Evolutionary conservation across 2,329 filamentous ascomycete species (phyloP).

Genomic region (Talaromyces pinophilus): DNA sequence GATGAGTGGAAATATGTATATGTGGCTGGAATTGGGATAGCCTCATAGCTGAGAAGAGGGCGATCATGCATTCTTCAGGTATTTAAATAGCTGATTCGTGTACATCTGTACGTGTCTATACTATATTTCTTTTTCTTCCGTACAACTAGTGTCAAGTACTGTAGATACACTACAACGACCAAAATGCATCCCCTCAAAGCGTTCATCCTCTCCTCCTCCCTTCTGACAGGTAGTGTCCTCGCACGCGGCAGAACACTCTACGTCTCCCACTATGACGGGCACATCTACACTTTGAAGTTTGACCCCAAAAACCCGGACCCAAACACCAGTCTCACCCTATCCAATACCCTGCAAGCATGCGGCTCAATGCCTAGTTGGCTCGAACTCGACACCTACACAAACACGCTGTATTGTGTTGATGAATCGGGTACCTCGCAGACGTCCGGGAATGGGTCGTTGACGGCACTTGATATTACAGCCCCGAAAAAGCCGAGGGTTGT

Average conservation of each 20-base stretch:
- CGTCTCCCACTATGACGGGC: constrained; percentile 43
- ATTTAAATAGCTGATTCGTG: not conserved
- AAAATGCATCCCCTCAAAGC: constrained; percentile 4
- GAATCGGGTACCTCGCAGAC: constrained; percentile 33
- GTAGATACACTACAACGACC: not conserved
- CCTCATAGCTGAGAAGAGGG: not conserved
- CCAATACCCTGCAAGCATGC: constrained; percentile 34
- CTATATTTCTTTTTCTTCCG: not conserved
- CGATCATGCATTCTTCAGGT: not conserved
- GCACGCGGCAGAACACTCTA: constrained; percentile 32
- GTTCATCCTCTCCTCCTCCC: not conserved
- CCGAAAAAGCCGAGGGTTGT: constrained; percentile 22
- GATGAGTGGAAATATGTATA: not conserved
- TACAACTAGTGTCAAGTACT: not conserved
- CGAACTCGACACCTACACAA: constrained; percentile 32
- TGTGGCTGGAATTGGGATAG: not conserved
- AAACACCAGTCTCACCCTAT: constrained; percentile 27
- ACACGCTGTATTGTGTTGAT: constrained; percentile 40
- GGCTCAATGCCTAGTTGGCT: constrained; percentile 42
- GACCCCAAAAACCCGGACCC: constrained; percentile 11
- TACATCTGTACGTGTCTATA: not conserved
- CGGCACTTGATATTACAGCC: constrained; percentile 26
- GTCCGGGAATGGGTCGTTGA: constrained; percentile 33
- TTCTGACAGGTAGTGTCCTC: not conserved
- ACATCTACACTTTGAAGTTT: constrained; percentile 37